A percentile compares a stretch with the other conserved stretches of the same genome.
These are phyloP conservation scores for Limonium bicolor DNA, from an alignment of 148 eudicot species.

Conservation along the genomic window DNA sequence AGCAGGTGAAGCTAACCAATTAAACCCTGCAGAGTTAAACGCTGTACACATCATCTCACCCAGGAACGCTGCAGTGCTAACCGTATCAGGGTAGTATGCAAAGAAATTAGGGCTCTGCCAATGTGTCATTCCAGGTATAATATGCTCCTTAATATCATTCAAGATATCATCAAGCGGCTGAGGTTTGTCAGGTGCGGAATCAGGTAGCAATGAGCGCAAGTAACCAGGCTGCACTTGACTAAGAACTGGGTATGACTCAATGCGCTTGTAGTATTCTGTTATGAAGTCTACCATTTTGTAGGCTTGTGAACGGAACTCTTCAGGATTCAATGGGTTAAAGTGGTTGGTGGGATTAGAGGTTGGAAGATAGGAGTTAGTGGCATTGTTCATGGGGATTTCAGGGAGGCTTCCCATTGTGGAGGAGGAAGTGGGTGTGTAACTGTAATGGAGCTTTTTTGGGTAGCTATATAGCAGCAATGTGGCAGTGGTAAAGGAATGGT, in stretches of 20 bases:
- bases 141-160: conserved; percentile 12
- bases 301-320: conserved; percentile 18
- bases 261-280: conserved; percentile 30
- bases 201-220: conserved; percentile 10
- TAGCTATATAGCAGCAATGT: too few relatives aligned
- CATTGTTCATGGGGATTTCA: too few relatives aligned
- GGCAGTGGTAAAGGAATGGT: too few relatives aligned
- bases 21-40: conserved; percentile 34
- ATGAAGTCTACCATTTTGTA: conserved; percentile 23
- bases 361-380: not conserved
- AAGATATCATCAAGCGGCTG: conserved; percentile 20
- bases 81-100: conserved; percentile 29
- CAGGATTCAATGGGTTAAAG: conserved; percentile 19
- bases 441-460: too few relatives aligned
- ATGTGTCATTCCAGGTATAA: conserved; percentile 37
- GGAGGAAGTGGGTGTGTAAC: too few relatives aligned
- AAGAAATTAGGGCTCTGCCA: conserved; percentile 46
- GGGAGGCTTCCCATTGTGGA: conserved; percentile 2
- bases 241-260: conserved; percentile 24
- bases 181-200: conserved; percentile 17
- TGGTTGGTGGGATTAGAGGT: not conserved
- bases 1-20: conserved; percentile 39
- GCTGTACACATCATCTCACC: conserved; percentile 30
- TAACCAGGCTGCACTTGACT: conserved; percentile 30
- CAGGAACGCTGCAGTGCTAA: conserved; percentile 27